Evolutionary conservation across 495 filamentous ascomycete genomes (phyloP), one percentile per base, ranked within the genome.

Genomic region (Talaromyces thailandensis): DNA sequence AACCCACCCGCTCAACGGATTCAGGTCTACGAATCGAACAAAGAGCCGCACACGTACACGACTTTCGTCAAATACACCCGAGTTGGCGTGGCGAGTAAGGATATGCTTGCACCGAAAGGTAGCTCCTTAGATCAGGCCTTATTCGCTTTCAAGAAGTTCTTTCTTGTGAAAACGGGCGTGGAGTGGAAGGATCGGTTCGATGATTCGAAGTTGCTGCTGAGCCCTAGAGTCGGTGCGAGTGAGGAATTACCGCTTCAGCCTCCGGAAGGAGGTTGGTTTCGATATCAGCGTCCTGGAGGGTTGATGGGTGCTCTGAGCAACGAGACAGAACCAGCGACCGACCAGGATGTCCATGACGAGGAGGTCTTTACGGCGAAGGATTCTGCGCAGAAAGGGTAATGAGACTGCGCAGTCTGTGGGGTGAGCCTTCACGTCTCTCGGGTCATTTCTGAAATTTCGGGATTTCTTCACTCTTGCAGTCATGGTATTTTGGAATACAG

Each of bases 11-110:
- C 56, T 66, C 69, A 69, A 64, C 45, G 56, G 25, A 21, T 60
- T 2, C 62, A 86, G 84, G 70, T 86, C 62, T 87, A 78, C 66
- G 78, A 85, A 65, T 75, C 79, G 0, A 71, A 78, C 63, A 64
- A 73, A 7, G 50, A 67, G 5, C 82, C 82, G 2, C 70, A 74
- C 58, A 71, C 67, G 16, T 88, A 85, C 67, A 69, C 75, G 8
- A 66, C 71, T 2, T 72, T 71, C 31, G 64, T 67, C 52, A 77
- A 71, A 55, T 79, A 75, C 59, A 73, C 65, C 23, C 68, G 73
- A 0, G 62, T 67, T 2, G 75, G 77, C 0, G 65, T 35, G 29
- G 66, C 64, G 0, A 58, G 51, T 1, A 60, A 66, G 2, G 64
- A 76, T 2, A 62, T 74, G 16, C 65, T 82, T 18, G 70, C 73